Evolutionary conservation across 169 alveolate genomes (phyloP), one percentile per base, ranked within the genome.

Genomic region (Plasmodium malariae): DNA sequence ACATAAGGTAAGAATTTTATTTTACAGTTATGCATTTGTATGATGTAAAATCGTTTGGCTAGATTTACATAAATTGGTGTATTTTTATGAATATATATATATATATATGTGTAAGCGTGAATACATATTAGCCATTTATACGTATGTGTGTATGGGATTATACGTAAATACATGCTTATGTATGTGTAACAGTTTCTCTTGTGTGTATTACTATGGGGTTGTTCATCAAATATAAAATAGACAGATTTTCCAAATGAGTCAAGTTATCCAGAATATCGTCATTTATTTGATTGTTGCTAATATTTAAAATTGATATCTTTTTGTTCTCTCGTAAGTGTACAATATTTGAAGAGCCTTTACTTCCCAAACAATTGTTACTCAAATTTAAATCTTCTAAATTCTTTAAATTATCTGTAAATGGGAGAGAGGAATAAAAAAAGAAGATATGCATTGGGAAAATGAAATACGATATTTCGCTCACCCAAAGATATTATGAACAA

Each of bases 301-400:
- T 17, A 26, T 85, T 68, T 51, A 85, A 85, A 69, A 85, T 85
- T 5, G 43, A 19, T 0, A 85, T 36, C 11, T 63, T 59, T 49
- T 85, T 63, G 43, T 70, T 69, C 7, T 57, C 57, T 45, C 49
- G 48, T 62, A 85, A 70, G 32, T 54, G 49, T 7, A 40, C 49
- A 57, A 68, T 14, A 30, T 69, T 69, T 12, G 76, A 19, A 1
- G 65, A 69, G 12, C 65, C 71, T 43, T 85, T 85, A 69, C 86
- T 70, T 11, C 92, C 92, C 36, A 85, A 37, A 26, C 87, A 57
- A 51, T 85, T 85, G 51, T 68, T 70, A 43, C 76, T 69, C 17
- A 85, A 9, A 17, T 85, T 85, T 70, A 85, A 57, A 36, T 85
- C 92, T 73, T 85, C 92, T 49, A 85, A 55, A 4, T 6, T 45